These are phyloP conservation scores for Inonotus hispidus DNA, from an alignment of 1,284 basidiomycete genomes.

Conservation along the genomic window DNA sequence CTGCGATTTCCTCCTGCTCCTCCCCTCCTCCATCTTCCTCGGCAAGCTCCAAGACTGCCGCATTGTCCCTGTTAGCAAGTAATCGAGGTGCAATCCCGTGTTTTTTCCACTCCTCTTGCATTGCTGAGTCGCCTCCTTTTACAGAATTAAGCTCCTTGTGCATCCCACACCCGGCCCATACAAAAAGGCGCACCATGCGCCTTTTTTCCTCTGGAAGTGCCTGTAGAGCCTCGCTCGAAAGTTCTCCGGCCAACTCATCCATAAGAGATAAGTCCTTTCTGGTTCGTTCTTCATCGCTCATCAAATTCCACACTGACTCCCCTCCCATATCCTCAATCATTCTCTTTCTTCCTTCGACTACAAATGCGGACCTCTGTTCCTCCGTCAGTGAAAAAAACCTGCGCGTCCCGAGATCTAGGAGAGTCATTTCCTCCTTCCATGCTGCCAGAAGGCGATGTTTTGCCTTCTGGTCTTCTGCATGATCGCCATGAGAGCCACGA, in stretches of 20 bases:
- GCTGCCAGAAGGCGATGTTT: background rate
- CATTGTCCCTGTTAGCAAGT: slow-evolving; percentile 6
- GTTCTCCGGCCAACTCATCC: slow-evolving; percentile 1
- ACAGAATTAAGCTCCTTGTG: slow-evolving; percentile 27
- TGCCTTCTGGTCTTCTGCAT: slow-evolving; percentile 13
- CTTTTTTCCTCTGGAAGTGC: slow-evolving; percentile 18
- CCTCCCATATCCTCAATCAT: background rate
- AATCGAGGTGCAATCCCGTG: background rate
- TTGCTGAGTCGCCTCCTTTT: slow-evolving; percentile 21
- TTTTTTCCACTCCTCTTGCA: background rate
- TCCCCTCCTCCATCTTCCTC: background rate
- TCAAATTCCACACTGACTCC: slow-evolving; percentile 18
- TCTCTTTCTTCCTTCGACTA: background rate
- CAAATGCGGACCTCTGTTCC: background rate
- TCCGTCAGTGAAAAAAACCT: background rate
- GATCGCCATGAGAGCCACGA: slow-evolving; percentile 5
- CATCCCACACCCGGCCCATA: slow-evolving; percentile 26
- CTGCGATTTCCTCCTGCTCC: slow-evolving; percentile 12
- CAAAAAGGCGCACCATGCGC: slow-evolving; percentile 17
- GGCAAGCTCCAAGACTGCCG: background rate
- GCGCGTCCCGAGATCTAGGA: background rate
- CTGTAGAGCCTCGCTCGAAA: slow-evolving; percentile 22
- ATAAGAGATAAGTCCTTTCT: background rate
- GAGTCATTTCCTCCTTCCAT: background rate
- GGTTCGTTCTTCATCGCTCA: slow-evolving; percentile 9